Percentiles rank a stretch among this genome's conserved stretches.
Evolutionary conservation across 2,329 filamentous ascomycete species (phyloP).

Genomic region (Dryadomyces sulphureus): DNA sequence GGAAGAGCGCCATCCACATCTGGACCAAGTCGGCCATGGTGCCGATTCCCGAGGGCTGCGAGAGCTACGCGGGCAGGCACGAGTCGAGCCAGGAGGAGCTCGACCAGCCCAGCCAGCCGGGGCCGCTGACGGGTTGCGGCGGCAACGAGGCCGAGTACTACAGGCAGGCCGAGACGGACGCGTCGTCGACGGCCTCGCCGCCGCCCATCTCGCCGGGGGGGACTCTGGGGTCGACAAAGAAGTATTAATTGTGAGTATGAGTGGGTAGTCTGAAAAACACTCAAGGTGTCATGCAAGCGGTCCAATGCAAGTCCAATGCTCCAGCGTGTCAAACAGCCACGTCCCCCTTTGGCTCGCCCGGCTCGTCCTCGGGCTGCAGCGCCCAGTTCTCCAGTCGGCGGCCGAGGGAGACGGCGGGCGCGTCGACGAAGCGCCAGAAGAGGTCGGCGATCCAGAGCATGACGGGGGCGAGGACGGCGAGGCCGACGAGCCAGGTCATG

Average conservation of each 20-base stretch:
- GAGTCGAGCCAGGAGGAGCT: slow-evolving; percentile 27
- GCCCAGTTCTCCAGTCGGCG: slow-evolving; percentile 15
- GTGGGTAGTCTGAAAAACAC: too few species aligned
- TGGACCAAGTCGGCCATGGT: slow-evolving; percentile 55
- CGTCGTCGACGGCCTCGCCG: too few species aligned
- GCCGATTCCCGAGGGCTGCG: slow-evolving; percentile 50
- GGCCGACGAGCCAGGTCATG: slow-evolving; percentile 22
- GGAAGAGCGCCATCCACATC: slow-evolving; percentile 47
- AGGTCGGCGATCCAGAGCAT: slow-evolving; percentile 42
- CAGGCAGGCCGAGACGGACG: too few species aligned
- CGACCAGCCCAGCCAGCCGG: slow-evolving; percentile 24
- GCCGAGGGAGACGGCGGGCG: slow-evolving; percentile 17
- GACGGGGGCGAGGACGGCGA: slow-evolving; percentile 18
- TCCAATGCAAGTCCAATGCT: too few species aligned
- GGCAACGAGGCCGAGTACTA: not conserved
- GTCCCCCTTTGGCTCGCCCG: not conserved
- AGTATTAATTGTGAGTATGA: too few species aligned
- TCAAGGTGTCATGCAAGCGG: too few species aligned
- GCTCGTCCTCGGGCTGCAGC: slow-evolving; percentile 9
- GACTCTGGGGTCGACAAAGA: too few species aligned
- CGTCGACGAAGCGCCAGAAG: slow-evolving; percentile 44
- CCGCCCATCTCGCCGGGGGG: too few species aligned
- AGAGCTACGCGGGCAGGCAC: slow-evolving; percentile 39
- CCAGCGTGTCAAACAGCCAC: too few species aligned
- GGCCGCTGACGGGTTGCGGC: slow-evolving; percentile 3